Base-by-base conservation (phyloP, 768 basidiomycete species). In the Psilocybe cyanescens region DNA sequence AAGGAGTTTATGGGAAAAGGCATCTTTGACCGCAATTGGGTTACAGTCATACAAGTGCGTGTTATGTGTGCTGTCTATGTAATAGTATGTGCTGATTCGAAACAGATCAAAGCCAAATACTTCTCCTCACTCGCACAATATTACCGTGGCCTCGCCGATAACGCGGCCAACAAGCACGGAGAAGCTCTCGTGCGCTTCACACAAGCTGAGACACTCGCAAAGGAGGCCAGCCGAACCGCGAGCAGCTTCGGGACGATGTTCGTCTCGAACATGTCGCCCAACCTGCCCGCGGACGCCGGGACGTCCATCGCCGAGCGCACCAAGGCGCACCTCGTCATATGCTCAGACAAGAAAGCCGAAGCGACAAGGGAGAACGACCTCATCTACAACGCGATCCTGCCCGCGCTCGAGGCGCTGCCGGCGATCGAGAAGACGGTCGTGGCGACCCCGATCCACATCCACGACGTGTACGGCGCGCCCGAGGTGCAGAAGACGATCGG, bases 1-100 rank as follows among this genome's bases (percentile, higher is more conserved):
- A 98, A 97, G 73, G 97, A 98, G 68, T 98, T 97, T 68, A 90
- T 94, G 82, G 95, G 94, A 4, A 97, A 97, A 73, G 94, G 95
- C 2, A 91, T 99, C 58, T 92, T 99, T 72, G 95, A 98, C 71
- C 78, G 95, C 29, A 94, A 95, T 68, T 99, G 97, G 97, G 83
- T 96, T 4, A 90, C 88, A 1, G 75, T 99, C 17, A 76, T 97
- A 41, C 91, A 94, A 81, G 94, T 90, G 68, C 35, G 79, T 73
- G 6, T 29, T 14, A 24, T 56, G 28, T 4, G 29, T 16, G 65
- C 41, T 50, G 7, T 39, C 51, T 31, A 44, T 44, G 41, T 53
- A 12, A 7, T 4, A n/a, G 8, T 19, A 45, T 68, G 53, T 53
- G 51, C 46, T 51, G 44, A 45, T n/a, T 28, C 14, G 11, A 12